Base-by-base conservation (phyloP, 2,329 filamentous ascomycete genomes). In the Colletotrichum tanaceti region DNA sequence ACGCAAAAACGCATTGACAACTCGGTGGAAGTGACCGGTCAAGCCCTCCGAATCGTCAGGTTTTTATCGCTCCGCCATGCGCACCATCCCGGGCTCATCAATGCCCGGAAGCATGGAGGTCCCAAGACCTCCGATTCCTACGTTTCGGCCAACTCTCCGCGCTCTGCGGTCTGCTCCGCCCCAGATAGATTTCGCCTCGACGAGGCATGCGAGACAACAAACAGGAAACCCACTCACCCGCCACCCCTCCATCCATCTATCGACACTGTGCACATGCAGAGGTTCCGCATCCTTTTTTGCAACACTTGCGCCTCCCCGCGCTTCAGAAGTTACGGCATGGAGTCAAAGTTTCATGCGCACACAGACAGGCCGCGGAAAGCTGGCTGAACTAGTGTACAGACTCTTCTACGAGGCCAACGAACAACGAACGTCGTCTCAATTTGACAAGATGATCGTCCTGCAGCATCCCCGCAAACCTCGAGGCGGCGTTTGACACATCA, bases 391-490 rank as follows among this genome's bases (percentile, higher is more conserved):
- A n/a, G n/a, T n/a, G n/a, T n/a, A 14, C 11, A 54, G 32, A 38
- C 13, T 24, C 9, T 13, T 20, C 13, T 54, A 18, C 46, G 10
- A 60, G 14, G 22, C 50, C 20, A 38, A 24, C 35, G 32, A 54
- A 18, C 5, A 53, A 54, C 46, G 35, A 61, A 57, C 44, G 39
- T 57, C 66, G 66, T 61, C 66, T 65, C 39, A 61, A 57, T 50
- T 61, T 60, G 50, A 41, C 55, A 35, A 49, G 39, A 46, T 58
- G 50, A 61, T 69, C 62, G 50, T 69, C 66, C 66, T 63, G 63
- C 66, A 44, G 54, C 47, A 68, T 55, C 62, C 62, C 66, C 55
- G 63, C 66, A 68, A 69, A 61, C 62, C 66, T 58, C 61, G 43
- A 65, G 61, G 65, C 47, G 61, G 20, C 54, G 65, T 55, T 39